Conservation (phyloP, 2,329 filamentous ascomycete species). For the Beauveria australis region DNA sequence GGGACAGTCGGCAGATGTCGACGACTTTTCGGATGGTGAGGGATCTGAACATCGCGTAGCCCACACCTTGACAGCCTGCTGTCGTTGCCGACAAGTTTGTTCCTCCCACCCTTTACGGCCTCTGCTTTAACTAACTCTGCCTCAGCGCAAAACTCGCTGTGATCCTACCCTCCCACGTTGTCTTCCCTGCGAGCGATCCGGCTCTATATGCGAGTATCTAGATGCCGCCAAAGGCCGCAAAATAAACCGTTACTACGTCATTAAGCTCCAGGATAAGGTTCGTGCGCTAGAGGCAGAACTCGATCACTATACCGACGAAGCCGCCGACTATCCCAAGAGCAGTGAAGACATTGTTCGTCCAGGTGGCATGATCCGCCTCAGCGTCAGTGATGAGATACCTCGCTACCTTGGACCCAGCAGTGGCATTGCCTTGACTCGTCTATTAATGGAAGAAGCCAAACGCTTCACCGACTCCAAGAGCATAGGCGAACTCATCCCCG, state of each 20-base stretch:
- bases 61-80: conserved; percentile 73
- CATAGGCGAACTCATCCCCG: conserved; percentile 86
- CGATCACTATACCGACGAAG: conserved; percentile 68
- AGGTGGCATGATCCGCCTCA: conserved; percentile 75
- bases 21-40: conserved; percentile 41
- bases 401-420: conserved; percentile 91
- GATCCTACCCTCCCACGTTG: conserved; percentile 89
- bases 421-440: conserved; percentile 86
- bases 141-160: conserved; percentile 87
- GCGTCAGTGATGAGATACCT: conserved; percentile 75
- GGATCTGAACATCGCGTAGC: conserved; percentile 55
- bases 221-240: conserved; percentile 80
- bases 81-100: conserved; percentile 67
- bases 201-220: conserved; percentile 89
- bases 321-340: conserved; percentile 59
- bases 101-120: background rate
- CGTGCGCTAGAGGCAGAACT: conserved; percentile 75
- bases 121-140: background rate
- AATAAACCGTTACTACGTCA: conserved; percentile 86
- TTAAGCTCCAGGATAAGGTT: conserved; percentile 82
- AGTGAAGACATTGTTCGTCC: conserved; percentile 81
- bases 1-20: conserved; percentile 24
- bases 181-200: conserved; percentile 84
- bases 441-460: conserved; percentile 95
- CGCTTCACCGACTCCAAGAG: conserved; percentile 83